phyloP scores from a whole-genome alignment of 169 alveolate species.

The Plasmodium malariae region DNA sequence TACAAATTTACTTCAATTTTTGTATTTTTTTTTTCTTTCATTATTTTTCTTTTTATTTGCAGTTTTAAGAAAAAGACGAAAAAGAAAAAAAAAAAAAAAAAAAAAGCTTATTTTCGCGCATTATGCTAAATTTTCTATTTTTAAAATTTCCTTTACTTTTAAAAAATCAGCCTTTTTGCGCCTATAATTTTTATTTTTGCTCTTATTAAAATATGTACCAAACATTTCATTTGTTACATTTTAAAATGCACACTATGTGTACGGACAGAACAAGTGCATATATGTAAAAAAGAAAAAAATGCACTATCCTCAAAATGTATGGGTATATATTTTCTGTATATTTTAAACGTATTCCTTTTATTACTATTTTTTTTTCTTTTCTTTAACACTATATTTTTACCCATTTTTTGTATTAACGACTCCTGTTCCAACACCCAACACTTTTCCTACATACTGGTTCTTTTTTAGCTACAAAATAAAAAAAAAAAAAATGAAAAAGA shows the following conservation, averaged over 20 bases:
- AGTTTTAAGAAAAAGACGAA: conserved; percentile 2
- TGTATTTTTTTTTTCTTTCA: conserved; percentile 47
- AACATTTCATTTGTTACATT: neutral
- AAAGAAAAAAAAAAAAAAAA: conserved; percentile 48
- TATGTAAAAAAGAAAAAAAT: no score
- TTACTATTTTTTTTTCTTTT: neutral
- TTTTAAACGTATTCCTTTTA: neutral
- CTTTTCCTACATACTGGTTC: conserved; percentile 70
- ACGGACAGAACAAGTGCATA: no score
- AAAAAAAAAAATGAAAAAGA: neutral
- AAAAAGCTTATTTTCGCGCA: conserved; percentile 53
- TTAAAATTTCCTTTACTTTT: conserved; percentile 61
- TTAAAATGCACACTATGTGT: no score
- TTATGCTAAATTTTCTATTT: conserved; percentile 45
- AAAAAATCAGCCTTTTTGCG: conserved; percentile 76
- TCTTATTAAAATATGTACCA: neutral
- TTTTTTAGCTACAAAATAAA: conserved; percentile 16
- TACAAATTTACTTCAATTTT: neutral
- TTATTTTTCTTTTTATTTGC: conserved; percentile 2
- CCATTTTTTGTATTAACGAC: conserved; percentile 67
- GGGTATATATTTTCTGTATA: no score
- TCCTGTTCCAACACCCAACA: conserved; percentile 68
- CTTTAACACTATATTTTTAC: conserved; percentile 1
- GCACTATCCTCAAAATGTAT: no score
- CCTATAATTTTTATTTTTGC: neutral